Evolutionary conservation across 2,329 filamentous ascomycete genomes (phyloP).

Genomic region (Bipolaris gigantea): DNA sequence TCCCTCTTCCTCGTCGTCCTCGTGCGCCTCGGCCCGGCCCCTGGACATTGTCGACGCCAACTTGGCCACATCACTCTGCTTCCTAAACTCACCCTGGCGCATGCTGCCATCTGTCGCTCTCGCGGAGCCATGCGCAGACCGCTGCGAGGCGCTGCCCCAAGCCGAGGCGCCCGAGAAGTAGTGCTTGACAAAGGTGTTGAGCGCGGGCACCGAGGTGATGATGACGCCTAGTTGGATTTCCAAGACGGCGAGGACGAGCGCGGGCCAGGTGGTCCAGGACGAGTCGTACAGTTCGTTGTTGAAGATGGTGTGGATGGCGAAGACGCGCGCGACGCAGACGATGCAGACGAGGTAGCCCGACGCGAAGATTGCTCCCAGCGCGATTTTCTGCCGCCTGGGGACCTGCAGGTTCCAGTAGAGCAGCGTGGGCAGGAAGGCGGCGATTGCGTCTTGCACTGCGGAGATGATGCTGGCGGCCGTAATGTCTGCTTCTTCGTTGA

Average conservation of each 20-base stretch:
- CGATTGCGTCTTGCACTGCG: constrained; percentile 22
- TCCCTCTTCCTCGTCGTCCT: background rate
- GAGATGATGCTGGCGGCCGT: constrained; percentile 17
- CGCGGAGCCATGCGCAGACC: background rate
- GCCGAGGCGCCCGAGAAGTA: background rate
- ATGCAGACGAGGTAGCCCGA: constrained; percentile 17
- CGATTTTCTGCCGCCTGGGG: constrained; percentile 19
- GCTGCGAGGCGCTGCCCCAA: background rate
- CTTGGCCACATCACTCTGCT: background rate
- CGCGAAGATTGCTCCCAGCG: constrained; percentile 22
- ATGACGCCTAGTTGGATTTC: constrained; percentile 24
- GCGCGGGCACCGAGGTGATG: constrained; percentile 20
- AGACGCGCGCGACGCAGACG: constrained; percentile 13
- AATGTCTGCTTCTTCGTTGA: constrained; percentile 22
- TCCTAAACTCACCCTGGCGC: background rate
- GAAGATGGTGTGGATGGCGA: constrained; percentile 15
- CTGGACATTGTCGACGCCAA: background rate
- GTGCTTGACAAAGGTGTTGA: constrained; percentile 22
- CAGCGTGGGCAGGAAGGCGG: constrained; percentile 18
- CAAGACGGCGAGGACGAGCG: constrained; percentile 16
- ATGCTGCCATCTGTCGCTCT: background rate
- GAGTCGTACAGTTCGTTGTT: constrained; percentile 20
- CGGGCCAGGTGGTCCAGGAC: constrained; percentile 19
- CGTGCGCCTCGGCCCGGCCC: rapidly evolving
- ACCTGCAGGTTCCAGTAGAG: constrained; percentile 28